These are phyloP conservation scores for Citrus reticulata DNA, from an alignment of 345 rosid genomes.

Conservation along the genomic window DNA sequence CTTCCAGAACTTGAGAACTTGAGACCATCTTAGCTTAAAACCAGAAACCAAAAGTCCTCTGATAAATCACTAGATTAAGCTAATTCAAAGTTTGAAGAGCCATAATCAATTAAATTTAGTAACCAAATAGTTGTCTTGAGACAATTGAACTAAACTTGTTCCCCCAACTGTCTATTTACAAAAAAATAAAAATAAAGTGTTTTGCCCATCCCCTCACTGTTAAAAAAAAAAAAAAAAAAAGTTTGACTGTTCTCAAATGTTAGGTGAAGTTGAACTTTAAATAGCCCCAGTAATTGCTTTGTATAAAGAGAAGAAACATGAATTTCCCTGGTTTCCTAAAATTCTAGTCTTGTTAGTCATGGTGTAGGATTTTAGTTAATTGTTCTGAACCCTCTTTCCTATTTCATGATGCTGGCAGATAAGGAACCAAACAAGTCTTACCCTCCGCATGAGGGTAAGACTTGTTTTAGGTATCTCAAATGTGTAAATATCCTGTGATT, in stretches of 20 bases:
- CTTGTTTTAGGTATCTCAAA: too few species aligned
- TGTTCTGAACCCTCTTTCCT: background rate
- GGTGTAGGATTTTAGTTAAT: constrained; percentile 10
- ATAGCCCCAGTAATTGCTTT: too few species aligned
- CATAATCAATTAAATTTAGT: background rate
- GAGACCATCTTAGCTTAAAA: background rate
- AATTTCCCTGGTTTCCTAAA: background rate
- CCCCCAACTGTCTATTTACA: too few species aligned
- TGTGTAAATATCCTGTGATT: background rate
- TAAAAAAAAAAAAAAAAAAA: too few species aligned
- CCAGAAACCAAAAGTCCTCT: background rate
- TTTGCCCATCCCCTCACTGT: too few species aligned
- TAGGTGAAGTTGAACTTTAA: too few species aligned
- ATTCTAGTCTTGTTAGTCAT: background rate
- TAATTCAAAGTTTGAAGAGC: background rate
- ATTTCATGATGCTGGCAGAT: background rate
- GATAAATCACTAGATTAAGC: background rate
- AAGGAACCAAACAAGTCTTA: background rate
- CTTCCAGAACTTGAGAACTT: background rate
- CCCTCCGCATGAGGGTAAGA: background rate
- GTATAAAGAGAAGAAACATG: too few species aligned
- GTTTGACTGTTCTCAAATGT: too few species aligned
- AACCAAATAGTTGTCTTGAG: too few species aligned
- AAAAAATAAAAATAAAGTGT: too few species aligned
- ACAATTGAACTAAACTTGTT: too few species aligned